These are phyloP conservation scores for Cryptococcus sp. DNA, from an alignment of 1,284 basidiomycete species.

Conservation along the genomic window DNA sequence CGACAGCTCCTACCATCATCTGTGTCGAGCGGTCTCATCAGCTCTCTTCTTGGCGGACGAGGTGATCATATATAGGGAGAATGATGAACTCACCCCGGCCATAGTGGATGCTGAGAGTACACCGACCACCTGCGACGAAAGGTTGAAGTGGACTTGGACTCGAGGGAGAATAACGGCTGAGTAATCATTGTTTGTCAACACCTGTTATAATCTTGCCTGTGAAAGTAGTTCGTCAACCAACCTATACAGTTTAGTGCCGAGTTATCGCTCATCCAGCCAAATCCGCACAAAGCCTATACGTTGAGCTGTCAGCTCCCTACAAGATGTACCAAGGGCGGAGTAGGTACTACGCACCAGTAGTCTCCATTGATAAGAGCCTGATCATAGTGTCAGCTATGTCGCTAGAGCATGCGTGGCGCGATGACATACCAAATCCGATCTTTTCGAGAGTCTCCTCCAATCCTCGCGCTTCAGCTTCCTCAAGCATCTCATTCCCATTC, in stretches of 20 bases:
- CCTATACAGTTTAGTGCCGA: conserved; percentile 47
- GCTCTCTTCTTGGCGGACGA: not conserved
- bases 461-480: conserved; percentile 68
- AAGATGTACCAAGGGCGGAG: not conserved
- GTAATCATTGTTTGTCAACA: not conserved
- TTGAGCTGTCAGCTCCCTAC: not conserved
- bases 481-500: conserved; percentile 51
- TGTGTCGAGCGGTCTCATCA: conserved; percentile 65
- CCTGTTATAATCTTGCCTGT: too few species aligned
- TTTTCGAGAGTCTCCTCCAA: conserved; percentile 83
- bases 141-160: conserved; percentile 79
- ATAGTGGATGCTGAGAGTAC: conserved; percentile 50
- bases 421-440: conserved; percentile 76
- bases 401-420: not conserved
- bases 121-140: conserved; percentile 42
- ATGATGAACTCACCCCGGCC: conserved; percentile 57
- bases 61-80: not conserved
- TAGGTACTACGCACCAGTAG: conserved; percentile 59
- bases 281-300: conserved; percentile 66
- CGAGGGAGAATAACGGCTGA: conserved; percentile 88
- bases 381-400: not conserved
- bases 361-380: conserved; percentile 76
- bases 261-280: conserved; percentile 65
- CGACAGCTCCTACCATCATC: conserved; percentile 94
- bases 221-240: conserved; percentile 1